Evolutionary conservation across 306 rosid species (phyloP), one percentile per base, ranked within the genome.

Genomic region (Rosa lucieae): DNA sequence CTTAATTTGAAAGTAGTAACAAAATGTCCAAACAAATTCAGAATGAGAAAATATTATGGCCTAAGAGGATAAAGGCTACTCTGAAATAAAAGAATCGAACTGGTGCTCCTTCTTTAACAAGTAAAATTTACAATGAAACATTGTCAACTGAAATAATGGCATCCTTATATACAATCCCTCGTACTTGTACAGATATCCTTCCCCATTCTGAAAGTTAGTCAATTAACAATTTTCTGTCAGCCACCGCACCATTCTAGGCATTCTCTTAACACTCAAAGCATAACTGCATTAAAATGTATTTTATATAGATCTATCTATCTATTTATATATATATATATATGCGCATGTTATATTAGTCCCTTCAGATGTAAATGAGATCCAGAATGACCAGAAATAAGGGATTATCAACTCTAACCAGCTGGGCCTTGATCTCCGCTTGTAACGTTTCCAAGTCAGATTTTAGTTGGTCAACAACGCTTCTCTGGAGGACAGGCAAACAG

Each of bases 371-470:
- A 46, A 11, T 32, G 29, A 49, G 12, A 18, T 71, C 42, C 11
- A 29, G 11, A 77, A 48, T 61, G 37, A 61, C 37, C 26, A 44
- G 79, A 72, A 61, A 70, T 11, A 63, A 67, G 67, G 73, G 37
- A 66, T 61, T 32, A 78, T 42, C 35, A 69, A 81, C 78, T 87
- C 96, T 71, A 86, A 96, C 99, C 97, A 91, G 80, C 29, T 77
- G 93, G 2, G 86, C 88, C 84, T 88, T 93, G 89, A 93, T 90
- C 77, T 88, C 98, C 82, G 85, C 87, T 79, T 87, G 92, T 68
- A 96, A 84, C 80, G 1, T 79, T 84, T 91, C 98, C 96, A 96
- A 85, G 79, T 93, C 99, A 49, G 86, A 90, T 86, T 88, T 88
- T 82, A 96, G 90, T 78, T 96, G 96, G 83, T 93, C 89, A 73